Conservation (phyloP, 2,329 filamentous ascomycete genomes). For the Alternaria longipes region DNA sequence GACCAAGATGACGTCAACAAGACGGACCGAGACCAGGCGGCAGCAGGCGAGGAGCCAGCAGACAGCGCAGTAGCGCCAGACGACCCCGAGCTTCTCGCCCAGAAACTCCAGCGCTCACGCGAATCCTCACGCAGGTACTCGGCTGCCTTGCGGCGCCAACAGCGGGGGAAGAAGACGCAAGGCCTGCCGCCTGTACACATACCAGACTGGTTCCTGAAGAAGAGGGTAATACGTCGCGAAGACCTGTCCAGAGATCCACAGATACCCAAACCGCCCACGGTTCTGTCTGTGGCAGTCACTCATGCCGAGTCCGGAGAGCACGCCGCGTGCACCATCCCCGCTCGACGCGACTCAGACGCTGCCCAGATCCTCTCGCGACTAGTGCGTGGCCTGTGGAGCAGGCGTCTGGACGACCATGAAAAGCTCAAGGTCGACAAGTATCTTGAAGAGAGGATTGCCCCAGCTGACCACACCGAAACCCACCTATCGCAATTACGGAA, state of each 20-base stretch:
- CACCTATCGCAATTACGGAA: conserved; percentile 8
- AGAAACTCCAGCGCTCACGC: conserved; percentile 48
- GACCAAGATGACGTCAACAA: conserved; percentile 36
- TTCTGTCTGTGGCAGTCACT: conserved; percentile 36
- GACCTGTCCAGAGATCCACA: conserved; percentile 29
- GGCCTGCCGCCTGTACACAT: conserved; percentile 57
- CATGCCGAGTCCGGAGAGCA: conserved; percentile 38
- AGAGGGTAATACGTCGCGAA: conserved; percentile 58
- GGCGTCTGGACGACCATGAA: conserved; percentile 33
- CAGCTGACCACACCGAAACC: conserved; percentile 9
- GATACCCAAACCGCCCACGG: conserved; percentile 17
- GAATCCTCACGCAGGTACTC: conserved; percentile 47
- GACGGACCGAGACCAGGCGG: conserved; percentile 27
- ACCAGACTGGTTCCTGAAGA: conserved; percentile 65
- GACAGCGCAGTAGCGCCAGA: conserved; percentile 36
- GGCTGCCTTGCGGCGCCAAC: conserved; percentile 46
- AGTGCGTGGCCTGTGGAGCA: conserved; percentile 35
- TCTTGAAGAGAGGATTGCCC: conserved; percentile 24
- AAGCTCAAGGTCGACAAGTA: conserved; percentile 35
- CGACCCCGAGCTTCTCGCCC: conserved; percentile 46
- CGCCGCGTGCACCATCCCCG: conserved; percentile 34
- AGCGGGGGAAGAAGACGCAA: conserved; percentile 43
- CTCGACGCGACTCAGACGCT: conserved; percentile 28
- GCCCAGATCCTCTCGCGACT: conserved; percentile 36
- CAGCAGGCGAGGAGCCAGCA: conserved; percentile 30